These are phyloP conservation scores for Lactarius evosmus DNA, from an alignment of 768 basidiomycete genomes.

Conservation along the genomic window DNA sequence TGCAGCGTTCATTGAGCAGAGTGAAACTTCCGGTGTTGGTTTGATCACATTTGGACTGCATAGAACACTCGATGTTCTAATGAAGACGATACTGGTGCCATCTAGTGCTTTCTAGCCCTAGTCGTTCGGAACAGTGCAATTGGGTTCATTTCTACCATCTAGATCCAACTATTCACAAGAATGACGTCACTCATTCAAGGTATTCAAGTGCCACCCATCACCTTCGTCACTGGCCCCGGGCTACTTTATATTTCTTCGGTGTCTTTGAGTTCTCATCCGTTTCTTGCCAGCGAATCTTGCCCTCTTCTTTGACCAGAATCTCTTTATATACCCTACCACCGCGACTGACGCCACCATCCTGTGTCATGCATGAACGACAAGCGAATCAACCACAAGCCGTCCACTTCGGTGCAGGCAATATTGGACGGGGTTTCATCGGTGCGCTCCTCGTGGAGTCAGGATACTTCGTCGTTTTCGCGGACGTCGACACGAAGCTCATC, in stretches of 20 bases:
- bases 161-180: background rate
- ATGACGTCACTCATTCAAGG: background rate
- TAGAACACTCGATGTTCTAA: too few species aligned
- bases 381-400: conserved; percentile 32
- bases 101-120: too few species aligned
- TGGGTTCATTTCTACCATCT: background rate
- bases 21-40: too few species aligned
- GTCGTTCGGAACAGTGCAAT: too few species aligned
- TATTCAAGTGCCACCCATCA: background rate
- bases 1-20: too few species aligned
- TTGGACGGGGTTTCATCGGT: conserved; percentile 41
- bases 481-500: conserved; percentile 36
- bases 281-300: background rate
- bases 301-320: background rate
- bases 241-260: background rate
- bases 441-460: conserved; percentile 38
- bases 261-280: background rate
- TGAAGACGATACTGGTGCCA: too few species aligned
- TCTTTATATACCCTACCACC: background rate
- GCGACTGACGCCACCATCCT: background rate
- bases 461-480: conserved; percentile 40
- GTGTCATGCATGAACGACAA: conserved; percentile 13
- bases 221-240: background rate
- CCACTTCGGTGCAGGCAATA: conserved; percentile 42
- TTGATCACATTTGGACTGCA: too few species aligned